Base-by-base conservation (phyloP, 129 eudicot species). In the Chrysanthemum makinoi region DNA sequence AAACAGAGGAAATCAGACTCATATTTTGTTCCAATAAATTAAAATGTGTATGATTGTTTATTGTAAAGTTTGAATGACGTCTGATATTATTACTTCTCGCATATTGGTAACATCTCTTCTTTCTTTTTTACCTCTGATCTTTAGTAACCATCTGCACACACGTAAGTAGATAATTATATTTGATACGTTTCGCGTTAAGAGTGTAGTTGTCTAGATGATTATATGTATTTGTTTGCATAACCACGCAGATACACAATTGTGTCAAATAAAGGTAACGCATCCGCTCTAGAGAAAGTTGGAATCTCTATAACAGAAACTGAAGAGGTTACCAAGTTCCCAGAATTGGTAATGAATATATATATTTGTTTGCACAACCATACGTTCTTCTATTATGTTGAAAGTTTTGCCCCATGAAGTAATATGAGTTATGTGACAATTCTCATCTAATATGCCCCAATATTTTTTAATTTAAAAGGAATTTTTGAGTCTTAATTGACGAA, bases 221-320 rank as follows among this genome's bases (percentile, higher is more conserved):
- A 16, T 62, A 3, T 19, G 13, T n/a, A 65, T 30, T 33, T 22
- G 22, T 8, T 56, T 16, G n/a, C 57, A 54, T 74, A 55, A 15
- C 5, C 65, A 18, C 75, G 53, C 70, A 93, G 98, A 74, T 89
- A 85, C 81, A 89, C 86, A 66, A 85, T 89, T 79, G 93, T 94
- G 78, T 94, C 99, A 62, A 94, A 96, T 18, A 97, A 97, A 77
- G 99, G 99, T 75, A 94, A 97, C 17, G 96, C 99, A 69, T 87
- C 96, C 43, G 79, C 97, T 52, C 71, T 94, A 80, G 96, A 86
- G 70, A 73, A 72, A 77, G 79, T 83, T 72, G 99, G 97, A 43
- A 83, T 94, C 3, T 71, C 91, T 55, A 96, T 94, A 26, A 94
- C 89, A 30, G 89, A 83, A 81, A 97, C 90, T 55, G 97, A 94